A percentile compares a stretch with the other conserved stretches of the same genome.
These are phyloP conservation scores for Amaranthus cruentus DNA, from an alignment of 148 eudicot genomes.

Conservation along the genomic window DNA sequence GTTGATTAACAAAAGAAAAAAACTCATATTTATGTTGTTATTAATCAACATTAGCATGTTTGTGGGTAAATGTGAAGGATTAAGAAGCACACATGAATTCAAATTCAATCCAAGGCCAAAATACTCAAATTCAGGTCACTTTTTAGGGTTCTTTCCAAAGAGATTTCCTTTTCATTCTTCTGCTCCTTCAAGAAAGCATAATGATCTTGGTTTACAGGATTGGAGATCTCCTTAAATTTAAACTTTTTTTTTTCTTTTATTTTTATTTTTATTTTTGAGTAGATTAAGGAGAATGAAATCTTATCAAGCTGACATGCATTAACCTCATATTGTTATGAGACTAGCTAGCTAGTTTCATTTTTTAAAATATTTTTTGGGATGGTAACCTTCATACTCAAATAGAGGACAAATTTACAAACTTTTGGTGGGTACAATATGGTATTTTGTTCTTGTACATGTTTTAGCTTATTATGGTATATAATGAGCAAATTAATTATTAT, in stretches of 20 bases:
- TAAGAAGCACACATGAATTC: constrained; percentile 38
- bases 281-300: background rate
- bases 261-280: too few relatives aligned
- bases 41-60: constrained; percentile 16
- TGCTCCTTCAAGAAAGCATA: constrained; percentile 70
- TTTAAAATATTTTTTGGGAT: background rate
- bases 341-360: background rate
- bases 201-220: constrained; percentile 54
- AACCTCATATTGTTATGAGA: constrained; percentile 8
- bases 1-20: background rate
- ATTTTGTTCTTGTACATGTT: background rate
- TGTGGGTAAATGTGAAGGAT: constrained; percentile 24
- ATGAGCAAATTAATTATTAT: background rate
- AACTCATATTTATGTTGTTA: background rate
- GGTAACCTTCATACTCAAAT: constrained; percentile 4
- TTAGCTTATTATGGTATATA: background rate
- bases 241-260: background rate
- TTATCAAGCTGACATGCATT: constrained; percentile 19
- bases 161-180: constrained; percentile 49
- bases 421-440: constrained; percentile 2
- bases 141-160: constrained; percentile 48
- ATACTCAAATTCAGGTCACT: constrained; percentile 30
- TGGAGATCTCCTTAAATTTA: constrained; percentile 47
- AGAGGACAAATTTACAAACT: background rate
- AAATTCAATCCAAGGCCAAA: constrained; percentile 25